A percentile compares a stretch with the other conserved stretches of the same genome.
Conservation (phyloP, 1,284 basidiomycete species). For the Boletus sp. region DNA sequence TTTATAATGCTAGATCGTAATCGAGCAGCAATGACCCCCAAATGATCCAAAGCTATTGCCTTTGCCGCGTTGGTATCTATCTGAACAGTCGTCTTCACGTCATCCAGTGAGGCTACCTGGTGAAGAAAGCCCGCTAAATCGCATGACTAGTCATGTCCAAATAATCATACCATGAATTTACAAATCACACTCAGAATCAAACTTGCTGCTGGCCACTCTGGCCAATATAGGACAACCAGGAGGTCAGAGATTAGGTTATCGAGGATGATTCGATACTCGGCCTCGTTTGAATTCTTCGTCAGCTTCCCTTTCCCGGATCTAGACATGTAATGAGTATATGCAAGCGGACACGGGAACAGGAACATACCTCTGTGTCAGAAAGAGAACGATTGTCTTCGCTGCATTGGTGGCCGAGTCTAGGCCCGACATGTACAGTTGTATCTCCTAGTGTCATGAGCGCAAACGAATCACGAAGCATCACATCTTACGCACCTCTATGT, state of each 20-base stretch:
- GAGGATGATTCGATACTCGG: constrained; percentile 88
- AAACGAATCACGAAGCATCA: not conserved
- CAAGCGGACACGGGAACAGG: not conserved
- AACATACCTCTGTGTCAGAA: constrained; percentile 74
- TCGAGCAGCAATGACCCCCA: constrained; percentile 87
- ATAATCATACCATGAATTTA: constrained; percentile 74
- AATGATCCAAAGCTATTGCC: constrained; percentile 87
- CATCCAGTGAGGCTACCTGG: constrained; percentile 69
- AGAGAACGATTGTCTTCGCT: constrained; percentile 80
- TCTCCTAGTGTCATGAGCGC: constrained; percentile 47
- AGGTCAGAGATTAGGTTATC: constrained; percentile 89
- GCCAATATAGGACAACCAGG: constrained; percentile 86
- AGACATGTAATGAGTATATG: not conserved
- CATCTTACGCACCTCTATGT: constrained; percentile 49
- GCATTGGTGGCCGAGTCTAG: constrained; percentile 80
- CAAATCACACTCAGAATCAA: constrained; percentile 76
- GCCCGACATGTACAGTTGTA: constrained; percentile 61
- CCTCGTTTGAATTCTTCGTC: constrained; percentile 85
- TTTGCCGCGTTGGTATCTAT: constrained; percentile 81
- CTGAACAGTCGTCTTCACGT: constrained; percentile 65
- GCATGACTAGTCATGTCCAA: not conserved
- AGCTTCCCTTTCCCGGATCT: constrained; percentile 80
- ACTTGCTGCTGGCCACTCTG: constrained; percentile 95
- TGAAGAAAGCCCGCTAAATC: not conserved
- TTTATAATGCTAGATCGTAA: constrained; percentile 64